Percentiles rank a stretch among this genome's conserved stretches.
phyloP scores from a whole-genome alignment of 129 eudicot species.

The Centrapalus pauciflorus region DNA sequence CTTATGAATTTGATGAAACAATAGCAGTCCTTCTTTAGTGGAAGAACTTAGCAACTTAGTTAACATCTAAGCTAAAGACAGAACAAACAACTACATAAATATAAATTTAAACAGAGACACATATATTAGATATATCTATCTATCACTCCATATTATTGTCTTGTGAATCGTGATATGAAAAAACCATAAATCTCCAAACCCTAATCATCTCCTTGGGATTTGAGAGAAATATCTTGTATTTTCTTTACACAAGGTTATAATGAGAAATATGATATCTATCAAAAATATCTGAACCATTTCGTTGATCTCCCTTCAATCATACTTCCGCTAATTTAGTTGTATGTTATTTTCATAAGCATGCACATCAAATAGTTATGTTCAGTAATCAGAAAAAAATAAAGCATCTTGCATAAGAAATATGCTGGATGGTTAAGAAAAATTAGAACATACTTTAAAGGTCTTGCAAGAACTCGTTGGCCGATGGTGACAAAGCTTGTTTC shows the following conservation, averaged over 20 bases:
- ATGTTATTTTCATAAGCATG: not conserved
- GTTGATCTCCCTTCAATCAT: not conserved
- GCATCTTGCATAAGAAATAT: not conserved
- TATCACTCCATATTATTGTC: not conserved
- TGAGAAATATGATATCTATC: not conserved
- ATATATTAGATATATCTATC: too few relatives aligned
- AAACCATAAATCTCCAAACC: not conserved
- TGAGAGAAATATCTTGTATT: not conserved
- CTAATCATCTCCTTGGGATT: not conserved
- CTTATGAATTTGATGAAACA: too few relatives aligned
- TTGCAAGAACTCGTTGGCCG: constrained; percentile 27
- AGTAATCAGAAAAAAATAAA: not conserved
- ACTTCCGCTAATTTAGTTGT: not conserved
- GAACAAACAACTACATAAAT: too few relatives aligned
- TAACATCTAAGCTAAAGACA: too few relatives aligned
- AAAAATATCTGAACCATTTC: not conserved
- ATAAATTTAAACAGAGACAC: too few relatives aligned
- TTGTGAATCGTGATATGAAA: too few relatives aligned
- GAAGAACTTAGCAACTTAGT: too few relatives aligned
- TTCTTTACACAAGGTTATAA: not conserved
- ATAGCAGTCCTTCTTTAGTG: too few relatives aligned
- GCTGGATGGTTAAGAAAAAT: not conserved
- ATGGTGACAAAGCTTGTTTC: constrained; percentile 82
- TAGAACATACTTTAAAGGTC: constrained; percentile 24
- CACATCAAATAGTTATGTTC: not conserved